A percentile compares a stretch with the other conserved stretches of the same genome.
Conservation (phyloP, 2,329 filamentous ascomycete species). For the Furcasterigmium furcatum region DNA sequence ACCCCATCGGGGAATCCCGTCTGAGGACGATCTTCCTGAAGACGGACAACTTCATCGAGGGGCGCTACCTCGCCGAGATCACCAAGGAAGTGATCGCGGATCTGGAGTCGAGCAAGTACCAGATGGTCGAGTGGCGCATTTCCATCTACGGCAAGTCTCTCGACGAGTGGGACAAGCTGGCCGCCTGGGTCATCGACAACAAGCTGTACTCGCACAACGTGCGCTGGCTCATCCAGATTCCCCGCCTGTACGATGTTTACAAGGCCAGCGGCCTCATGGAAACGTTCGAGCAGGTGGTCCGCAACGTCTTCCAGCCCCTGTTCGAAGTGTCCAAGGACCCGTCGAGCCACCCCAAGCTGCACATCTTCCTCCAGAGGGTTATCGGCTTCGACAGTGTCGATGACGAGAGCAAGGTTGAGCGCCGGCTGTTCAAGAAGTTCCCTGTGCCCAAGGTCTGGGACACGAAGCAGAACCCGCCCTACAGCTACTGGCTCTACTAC, state of each 20-base stretch:
- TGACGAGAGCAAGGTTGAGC: conserved; percentile 95
- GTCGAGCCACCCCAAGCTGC: conserved; percentile 82
- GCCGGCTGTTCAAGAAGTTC: conserved; percentile 92
- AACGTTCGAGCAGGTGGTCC: conserved; percentile 84
- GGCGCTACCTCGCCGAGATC: conserved; percentile 93
- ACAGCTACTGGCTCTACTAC: conserved; percentile 99
- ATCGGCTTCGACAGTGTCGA: conserved; percentile 98
- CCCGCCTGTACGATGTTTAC: conserved; percentile 92
- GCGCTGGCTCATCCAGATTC: conserved; percentile 94
- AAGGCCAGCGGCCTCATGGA: conserved; percentile 84
- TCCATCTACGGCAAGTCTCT: conserved; percentile 91
- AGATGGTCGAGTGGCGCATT: conserved; percentile 99
- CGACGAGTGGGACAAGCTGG: conserved; percentile 96
- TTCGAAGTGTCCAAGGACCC: conserved; percentile 94
- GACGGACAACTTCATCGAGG: conserved; percentile 96
- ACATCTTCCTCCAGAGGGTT: conserved; percentile 90
- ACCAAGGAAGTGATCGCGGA: conserved; percentile 97
- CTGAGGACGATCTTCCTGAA: conserved; percentile 98
- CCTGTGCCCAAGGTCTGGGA: conserved; percentile 86
- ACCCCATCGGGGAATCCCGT: conserved; percentile 92
- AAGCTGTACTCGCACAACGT: conserved; percentile 98
- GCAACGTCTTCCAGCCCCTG: conserved; percentile 88
- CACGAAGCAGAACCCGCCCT: conserved; percentile 92
- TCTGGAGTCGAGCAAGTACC: conserved; percentile 97
- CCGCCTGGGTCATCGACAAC: conserved; percentile 96